Percentiles rank a stretch among this genome's conserved stretches.
phyloP scores from a whole-genome alignment of 129 eudicot genomes.

The Tagetes patula region DNA sequence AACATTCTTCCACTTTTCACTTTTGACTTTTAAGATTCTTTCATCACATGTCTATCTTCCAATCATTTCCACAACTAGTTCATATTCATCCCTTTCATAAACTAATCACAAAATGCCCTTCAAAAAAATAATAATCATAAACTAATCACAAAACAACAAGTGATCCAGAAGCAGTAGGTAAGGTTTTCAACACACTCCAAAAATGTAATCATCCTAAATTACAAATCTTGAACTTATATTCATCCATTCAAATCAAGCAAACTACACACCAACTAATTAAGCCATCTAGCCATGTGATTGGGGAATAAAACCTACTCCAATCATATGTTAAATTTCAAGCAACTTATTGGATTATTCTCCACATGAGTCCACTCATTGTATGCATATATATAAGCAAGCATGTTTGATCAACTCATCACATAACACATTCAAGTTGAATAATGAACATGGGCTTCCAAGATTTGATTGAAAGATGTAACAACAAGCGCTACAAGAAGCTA shows the following conservation, averaged over 20 bases:
- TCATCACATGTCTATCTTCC: constrained; percentile 39
- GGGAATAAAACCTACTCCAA: constrained; percentile 53
- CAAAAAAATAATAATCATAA: not conserved
- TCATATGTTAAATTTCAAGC: constrained; percentile 28
- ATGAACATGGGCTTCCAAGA: constrained; percentile 49
- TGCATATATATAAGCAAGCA: constrained; percentile 18
- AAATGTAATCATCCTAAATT: constrained; percentile 15
- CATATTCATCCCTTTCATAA: constrained; percentile 44
- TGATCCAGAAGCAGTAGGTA: constrained; percentile 28
- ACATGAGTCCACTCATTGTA: constrained; percentile 23
- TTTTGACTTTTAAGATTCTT: constrained; percentile 27
- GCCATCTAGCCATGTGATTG: constrained; percentile 62
- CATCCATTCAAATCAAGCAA: constrained; percentile 10
- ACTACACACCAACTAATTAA: constrained; percentile 31
- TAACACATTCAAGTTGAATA: not conserved
- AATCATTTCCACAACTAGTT: constrained; percentile 56
- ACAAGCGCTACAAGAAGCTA: constrained; percentile 55
- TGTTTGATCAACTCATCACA: constrained; percentile 9
- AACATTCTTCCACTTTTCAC: constrained; percentile 28
- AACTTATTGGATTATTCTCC: constrained; percentile 33
- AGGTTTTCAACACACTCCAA: constrained; percentile 20
- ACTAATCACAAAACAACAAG: constrained; percentile 35
- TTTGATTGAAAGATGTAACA: constrained; percentile 33
- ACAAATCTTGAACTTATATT: constrained; percentile 12
- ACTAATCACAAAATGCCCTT: constrained; percentile 25